These are phyloP conservation scores for Obba rivulosa DNA, from an alignment of 768 basidiomycete species.

Conservation along the genomic window DNA sequence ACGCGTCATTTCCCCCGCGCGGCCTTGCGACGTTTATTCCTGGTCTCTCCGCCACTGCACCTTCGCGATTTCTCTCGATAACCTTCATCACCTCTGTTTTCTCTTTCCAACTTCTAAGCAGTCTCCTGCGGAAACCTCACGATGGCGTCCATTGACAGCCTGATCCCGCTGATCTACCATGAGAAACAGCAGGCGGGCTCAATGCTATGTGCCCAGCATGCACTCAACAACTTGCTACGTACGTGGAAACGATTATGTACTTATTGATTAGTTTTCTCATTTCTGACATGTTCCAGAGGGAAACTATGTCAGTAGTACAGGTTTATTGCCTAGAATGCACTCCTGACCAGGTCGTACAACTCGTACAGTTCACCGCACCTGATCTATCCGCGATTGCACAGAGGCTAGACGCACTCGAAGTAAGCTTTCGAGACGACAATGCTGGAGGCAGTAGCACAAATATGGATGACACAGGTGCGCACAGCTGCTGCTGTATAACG, in stretches of 20 bases:
- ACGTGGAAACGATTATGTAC: conserved; percentile 21
- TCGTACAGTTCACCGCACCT: conserved; percentile 63
- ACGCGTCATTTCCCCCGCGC: conserved; percentile 17
- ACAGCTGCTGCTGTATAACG: background rate
- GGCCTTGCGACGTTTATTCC: background rate
- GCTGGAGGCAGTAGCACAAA: conserved; percentile 53
- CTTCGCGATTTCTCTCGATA: too few relatives aligned
- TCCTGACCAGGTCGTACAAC: conserved; percentile 3
- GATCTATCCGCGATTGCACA: conserved; percentile 74
- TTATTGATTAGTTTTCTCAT: conserved; percentile 1
- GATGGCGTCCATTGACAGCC: conserved; percentile 57
- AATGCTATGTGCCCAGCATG: conserved; percentile 85
- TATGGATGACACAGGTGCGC: conserved; percentile 85
- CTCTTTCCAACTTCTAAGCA: too few relatives aligned
- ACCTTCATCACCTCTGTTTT: too few relatives aligned
- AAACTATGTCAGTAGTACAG: conserved; percentile 37
- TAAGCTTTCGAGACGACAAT: conserved; percentile 46
- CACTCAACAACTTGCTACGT: conserved; percentile 79
- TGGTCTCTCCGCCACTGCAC: conserved; percentile 3
- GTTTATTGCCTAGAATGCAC: conserved; percentile 1
- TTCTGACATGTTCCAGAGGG: conserved; percentile 30
- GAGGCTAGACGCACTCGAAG: conserved; percentile 63
- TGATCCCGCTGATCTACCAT: conserved; percentile 64
- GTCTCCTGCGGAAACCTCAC: too few relatives aligned
- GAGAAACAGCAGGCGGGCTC: conserved; percentile 74